Evolutionary conservation across 2,329 filamentous ascomycete genomes (phyloP), one percentile per base, ranked within the genome.

Genomic region (Exophiala oligosperma): DNA sequence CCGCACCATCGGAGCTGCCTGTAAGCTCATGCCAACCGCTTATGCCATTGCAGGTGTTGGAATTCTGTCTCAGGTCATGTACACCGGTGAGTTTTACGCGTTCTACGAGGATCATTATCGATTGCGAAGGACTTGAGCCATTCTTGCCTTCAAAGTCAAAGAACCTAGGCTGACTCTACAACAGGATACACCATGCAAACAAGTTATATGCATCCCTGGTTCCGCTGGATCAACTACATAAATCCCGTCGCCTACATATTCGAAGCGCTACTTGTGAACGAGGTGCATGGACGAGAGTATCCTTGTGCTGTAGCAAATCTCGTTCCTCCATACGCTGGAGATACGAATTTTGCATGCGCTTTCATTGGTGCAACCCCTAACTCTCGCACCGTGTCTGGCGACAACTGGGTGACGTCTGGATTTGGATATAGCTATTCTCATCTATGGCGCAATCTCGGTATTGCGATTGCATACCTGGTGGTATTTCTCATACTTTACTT

Each of bases 381-480:
- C 0, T 72, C 77, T 44, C 65, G 68, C 3, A 80, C 75, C 1
- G 82, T 90, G 4, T 83, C 75, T 17, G 87, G 87, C 1, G 85
- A 88, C 59, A 75, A 79, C 0, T 90, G 83, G 63, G 83, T 89
- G 3, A 69, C 74, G 2, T 70, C 74, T 0, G 81, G 77, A 56
- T 88, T 84, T 66, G 67, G 72, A 6, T 91, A 91, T 71, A 74
- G 75, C 56, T 74, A 79, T 59, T 70, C 70, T 4, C 77, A 91
- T 74, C 79, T 83, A 59, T 91, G 89, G 88, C 69, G 75, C 17
- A 90, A 91, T 72, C 76, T 90, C 56, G 88, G 88, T 49, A 87
- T 91, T 59, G 74, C 91, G 57, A 74, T 88, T 49, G 87, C 72
- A 6, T 88, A 89, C 68, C 81, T 83, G 67, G 2, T 83, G 17